phyloP scores from a whole-genome alignment of 257 asterid species.

The Coffea eugenioides region DNA sequence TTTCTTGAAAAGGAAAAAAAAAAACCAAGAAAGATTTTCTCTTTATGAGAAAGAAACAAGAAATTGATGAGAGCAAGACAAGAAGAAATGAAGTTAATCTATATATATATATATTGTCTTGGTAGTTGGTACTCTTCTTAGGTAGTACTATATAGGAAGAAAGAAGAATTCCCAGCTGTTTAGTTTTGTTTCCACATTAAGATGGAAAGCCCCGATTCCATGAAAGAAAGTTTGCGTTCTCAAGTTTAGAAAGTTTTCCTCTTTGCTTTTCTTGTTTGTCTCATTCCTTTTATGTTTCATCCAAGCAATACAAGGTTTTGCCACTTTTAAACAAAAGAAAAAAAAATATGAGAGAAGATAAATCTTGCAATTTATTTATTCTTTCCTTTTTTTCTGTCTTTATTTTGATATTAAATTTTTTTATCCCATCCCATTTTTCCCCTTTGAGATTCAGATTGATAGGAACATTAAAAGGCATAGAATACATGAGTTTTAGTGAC shows the following conservation, averaged over 20 bases:
- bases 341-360: background rate
- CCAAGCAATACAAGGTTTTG: background rate
- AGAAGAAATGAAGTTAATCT: background rate
- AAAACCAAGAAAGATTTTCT: background rate
- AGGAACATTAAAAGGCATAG: background rate
- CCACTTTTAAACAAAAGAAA: background rate
- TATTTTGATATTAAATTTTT: background rate
- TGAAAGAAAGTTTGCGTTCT: background rate
- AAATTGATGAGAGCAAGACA: background rate
- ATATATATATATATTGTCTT: background rate
- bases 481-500: background rate
- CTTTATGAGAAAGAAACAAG: background rate
- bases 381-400: background rate
- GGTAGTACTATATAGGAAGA: no score
- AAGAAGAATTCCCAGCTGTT: background rate
- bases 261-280: background rate
- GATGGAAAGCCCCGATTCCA: background rate
- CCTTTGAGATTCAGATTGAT: background rate
- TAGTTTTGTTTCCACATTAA: slow-evolving; percentile 13
- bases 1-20: background rate
- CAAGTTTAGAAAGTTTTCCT: background rate
- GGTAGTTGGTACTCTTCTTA: no score
- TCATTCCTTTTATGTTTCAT: background rate
- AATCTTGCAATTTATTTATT: background rate
- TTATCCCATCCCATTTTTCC: background rate